A percentile compares a stretch with the other conserved stretches of the same genome.
phyloP scores from a whole-genome alignment of 1,139 yeast species.

The Yamadazyma pseudoaaseri region DNA sequence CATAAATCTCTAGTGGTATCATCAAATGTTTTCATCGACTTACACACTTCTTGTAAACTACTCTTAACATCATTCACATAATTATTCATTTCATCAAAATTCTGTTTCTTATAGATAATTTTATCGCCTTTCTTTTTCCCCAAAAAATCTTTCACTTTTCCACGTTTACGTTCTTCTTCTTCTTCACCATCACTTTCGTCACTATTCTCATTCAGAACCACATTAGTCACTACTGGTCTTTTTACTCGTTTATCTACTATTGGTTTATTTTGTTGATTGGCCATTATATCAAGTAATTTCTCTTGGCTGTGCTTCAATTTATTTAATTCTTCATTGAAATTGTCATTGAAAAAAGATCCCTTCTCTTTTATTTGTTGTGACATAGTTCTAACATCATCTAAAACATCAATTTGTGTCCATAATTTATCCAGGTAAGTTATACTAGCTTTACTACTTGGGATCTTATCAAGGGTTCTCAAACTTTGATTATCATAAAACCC shows the following conservation, averaged over 20 bases:
- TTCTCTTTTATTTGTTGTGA: conserved; percentile 52
- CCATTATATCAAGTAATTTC: conserved; percentile 57
- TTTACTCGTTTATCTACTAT: conserved; percentile 7
- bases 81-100: conserved; percentile 38
- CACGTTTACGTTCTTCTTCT: conserved; percentile 5
- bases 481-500: conserved; percentile 25
- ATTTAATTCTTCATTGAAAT: conserved; percentile 56
- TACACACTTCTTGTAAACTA: conserved; percentile 33
- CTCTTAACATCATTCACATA: conserved; percentile 37
- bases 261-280: conserved; percentile 30
- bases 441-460: conserved; percentile 49
- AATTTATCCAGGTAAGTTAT: conserved; percentile 67
- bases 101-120: conserved; percentile 26
- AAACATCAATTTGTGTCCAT: conserved; percentile 86
- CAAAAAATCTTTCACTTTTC: conserved; percentile 22
- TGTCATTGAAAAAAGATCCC: conserved; percentile 62
- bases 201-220: conserved; percentile 1
- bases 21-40: conserved; percentile 43
- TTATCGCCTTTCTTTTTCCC: conserved; percentile 13
- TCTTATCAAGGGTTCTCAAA: conserved; percentile 38
- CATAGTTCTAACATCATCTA: conserved; percentile 75
- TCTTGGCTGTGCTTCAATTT: conserved; percentile 61
- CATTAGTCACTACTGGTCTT: neutral
- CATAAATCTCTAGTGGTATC: conserved; percentile 37
- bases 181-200: conserved; percentile 12